These are phyloP conservation scores for Tetraselmis chui DNA, from an alignment of 139 green algal species.

Conservation along the genomic window DNA sequence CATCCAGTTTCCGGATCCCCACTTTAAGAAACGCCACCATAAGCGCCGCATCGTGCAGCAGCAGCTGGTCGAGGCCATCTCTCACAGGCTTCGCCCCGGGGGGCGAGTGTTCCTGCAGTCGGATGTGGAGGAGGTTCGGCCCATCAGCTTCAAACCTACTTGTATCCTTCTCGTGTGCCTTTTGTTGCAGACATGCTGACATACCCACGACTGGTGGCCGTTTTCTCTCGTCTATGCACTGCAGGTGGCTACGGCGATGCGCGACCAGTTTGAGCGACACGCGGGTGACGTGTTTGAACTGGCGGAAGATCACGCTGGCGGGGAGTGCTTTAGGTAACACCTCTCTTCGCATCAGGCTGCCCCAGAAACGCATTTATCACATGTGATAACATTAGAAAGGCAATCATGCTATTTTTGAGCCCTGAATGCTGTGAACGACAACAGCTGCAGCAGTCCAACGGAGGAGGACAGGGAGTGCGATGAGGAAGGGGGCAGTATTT, in stretches of 20 bases:
- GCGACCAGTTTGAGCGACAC: constrained; percentile 42
- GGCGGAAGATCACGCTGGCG: not conserved
- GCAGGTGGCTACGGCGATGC: constrained; percentile 40
- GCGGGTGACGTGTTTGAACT: constrained; percentile 19
- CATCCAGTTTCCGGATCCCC: constrained; percentile 84
- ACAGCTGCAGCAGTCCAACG: not conserved
- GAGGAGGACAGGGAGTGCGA: not conserved
- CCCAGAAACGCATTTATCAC: too few relatives aligned
- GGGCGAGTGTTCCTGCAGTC: constrained; percentile 69
- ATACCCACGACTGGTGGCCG: too few relatives aligned
- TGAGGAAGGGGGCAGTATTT: not conserved
- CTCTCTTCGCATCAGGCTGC: too few relatives aligned
- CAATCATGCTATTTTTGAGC: too few relatives aligned
- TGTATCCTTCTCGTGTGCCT: too few relatives aligned
- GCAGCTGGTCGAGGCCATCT: constrained; percentile 32
- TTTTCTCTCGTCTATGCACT: too few relatives aligned
- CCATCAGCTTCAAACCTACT: too few relatives aligned
- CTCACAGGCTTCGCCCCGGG: constrained; percentile 18
- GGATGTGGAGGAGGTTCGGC: constrained; percentile 15
- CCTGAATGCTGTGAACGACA: too few relatives aligned
- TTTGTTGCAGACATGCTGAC: too few relatives aligned
- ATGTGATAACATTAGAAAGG: too few relatives aligned
- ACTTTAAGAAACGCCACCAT: constrained; percentile 81
- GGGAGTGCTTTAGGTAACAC: constrained; percentile 2
- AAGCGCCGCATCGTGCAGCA: constrained; percentile 82